phyloP scores from a whole-genome alignment of 1,139 yeast species.

The Lodderomyces beijingensis region DNA sequence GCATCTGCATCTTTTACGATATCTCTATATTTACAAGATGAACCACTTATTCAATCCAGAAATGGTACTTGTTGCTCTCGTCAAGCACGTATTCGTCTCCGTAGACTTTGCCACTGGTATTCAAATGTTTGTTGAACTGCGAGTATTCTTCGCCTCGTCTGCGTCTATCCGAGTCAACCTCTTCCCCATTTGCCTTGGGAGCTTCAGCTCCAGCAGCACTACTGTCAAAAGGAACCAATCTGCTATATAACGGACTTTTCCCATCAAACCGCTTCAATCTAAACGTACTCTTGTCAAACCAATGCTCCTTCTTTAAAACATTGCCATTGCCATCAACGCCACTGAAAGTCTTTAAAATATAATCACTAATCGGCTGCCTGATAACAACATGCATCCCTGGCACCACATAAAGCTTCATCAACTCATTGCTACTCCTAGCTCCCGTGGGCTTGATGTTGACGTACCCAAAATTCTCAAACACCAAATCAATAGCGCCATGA shows the following conservation, averaged over 20 bases:
- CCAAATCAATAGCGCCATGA: slow-evolving; percentile 62
- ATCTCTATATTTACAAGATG: too few species aligned
- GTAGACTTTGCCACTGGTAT: slow-evolving; percentile 8
- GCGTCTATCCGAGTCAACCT: neutral
- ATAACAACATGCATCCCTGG: slow-evolving; percentile 26
- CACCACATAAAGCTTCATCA: slow-evolving; percentile 32
- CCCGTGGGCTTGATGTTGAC: slow-evolving; percentile 66
- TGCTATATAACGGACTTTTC: slow-evolving; percentile 22
- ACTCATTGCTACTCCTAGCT: slow-evolving; percentile 22
- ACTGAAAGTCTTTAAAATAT: slow-evolving; percentile 29
- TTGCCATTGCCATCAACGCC: slow-evolving; percentile 40
- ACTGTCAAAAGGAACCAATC: slow-evolving; percentile 15
- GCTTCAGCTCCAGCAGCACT: neutral
- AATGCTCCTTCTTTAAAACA: slow-evolving; percentile 27
- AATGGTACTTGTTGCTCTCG: slow-evolving; percentile 15
- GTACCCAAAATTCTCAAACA: slow-evolving; percentile 65
- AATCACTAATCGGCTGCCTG: slow-evolving; percentile 35
- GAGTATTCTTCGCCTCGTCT: slow-evolving; percentile 4
- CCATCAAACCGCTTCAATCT: slow-evolving; percentile 22
- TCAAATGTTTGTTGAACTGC: slow-evolving; percentile 4
- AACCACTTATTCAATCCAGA: slow-evolving; percentile 14
- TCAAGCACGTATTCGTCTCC: slow-evolving; percentile 10
- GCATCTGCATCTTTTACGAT: too few species aligned
- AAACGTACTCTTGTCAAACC: slow-evolving; percentile 23
- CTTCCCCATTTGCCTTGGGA: neutral